Evolutionary conservation across 2,329 filamentous ascomycete genomes (phyloP).

Genomic region (Paracorniculantispora psalliotae): DNA sequence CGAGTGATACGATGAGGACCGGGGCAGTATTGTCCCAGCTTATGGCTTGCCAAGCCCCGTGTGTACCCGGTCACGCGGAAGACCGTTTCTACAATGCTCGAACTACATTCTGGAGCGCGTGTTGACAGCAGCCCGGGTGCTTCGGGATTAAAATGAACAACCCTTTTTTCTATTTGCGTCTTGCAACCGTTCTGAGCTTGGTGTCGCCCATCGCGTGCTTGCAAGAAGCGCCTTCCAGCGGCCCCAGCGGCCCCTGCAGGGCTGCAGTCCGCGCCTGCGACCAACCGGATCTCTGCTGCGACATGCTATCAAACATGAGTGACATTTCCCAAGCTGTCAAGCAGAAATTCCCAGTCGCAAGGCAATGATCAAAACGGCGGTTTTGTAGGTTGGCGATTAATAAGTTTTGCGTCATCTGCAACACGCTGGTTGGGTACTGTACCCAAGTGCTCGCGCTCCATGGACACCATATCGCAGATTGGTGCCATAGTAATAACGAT

Average conservation of each 20-base stretch:
- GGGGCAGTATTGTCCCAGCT: not conserved
- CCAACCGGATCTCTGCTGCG: not conserved
- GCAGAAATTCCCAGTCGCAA: not conserved
- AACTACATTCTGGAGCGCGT: not conserved
- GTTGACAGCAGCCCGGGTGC: no score
- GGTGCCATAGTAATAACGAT: not conserved
- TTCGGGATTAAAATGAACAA: not conserved
- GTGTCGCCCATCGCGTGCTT: not conserved
- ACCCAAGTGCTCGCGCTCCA: not conserved
- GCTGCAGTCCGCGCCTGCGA: not conserved
- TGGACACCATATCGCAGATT: not conserved
- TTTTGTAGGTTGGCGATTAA: not conserved
- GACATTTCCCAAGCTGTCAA: not conserved
- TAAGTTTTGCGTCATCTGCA: not conserved
- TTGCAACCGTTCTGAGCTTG: constrained; percentile 1
- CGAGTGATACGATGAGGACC: not conserved
- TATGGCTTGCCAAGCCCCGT: not conserved
- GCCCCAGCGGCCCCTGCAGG: constrained; percentile 1
- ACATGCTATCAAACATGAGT: not conserved
- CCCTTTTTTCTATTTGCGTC: constrained; percentile 4
- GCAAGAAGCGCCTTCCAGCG: not conserved
- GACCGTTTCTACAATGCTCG: not conserved
- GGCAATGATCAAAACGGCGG: not conserved
- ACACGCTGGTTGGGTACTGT: not conserved
- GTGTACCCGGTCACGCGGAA: not conserved